Evolutionary conservation across 306 rosid species (phyloP), one percentile per base, ranked within the genome.

Genomic region (Amphicarpaea edgeworthii): DNA sequence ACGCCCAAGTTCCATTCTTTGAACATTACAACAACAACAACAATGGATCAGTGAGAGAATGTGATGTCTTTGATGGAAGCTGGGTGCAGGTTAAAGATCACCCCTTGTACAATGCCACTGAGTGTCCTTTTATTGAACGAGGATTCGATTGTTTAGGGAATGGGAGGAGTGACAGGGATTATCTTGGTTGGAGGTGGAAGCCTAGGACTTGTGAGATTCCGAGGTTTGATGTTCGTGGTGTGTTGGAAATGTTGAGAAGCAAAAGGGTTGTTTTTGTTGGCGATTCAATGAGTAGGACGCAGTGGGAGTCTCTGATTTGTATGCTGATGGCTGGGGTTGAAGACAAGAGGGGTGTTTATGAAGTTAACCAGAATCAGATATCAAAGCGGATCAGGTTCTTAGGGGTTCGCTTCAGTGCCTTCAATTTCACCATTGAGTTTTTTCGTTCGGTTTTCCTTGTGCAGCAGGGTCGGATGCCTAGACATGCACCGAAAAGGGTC

Each of bases 261-360:
- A 93, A 93, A 77, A 87, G 92, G 75, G 76, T 93, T 78, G 96
- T 90, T 76, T 93, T 93, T 61, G 92, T 90, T 7, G 97, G 97
- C 6, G 97, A 93, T 90, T 93, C 97, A 9, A 93, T 93, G 94
- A 90, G 96, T 68, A 90, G 97, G 71, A 86, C 97, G 34, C 96
- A 93, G 81, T 93, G 96, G 97, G 97, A 93, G 60, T 93, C 96
- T 32, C 78, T 93, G 60, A 83, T 93, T 79, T 93, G 97, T 82
- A 83, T 90, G 88, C 86, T 93, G 30, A 90, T 93, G 98, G 85
- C 86, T 71, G 96, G 98, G 30, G 93, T 90, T 49, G 88, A 84
- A 78, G 93, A 93, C 85, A 89, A 90, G 81, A 77, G 26, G 60
- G 73, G 87, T 76, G 96, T 90, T 70, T 93, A 86, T 85, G 98